These are phyloP conservation scores for Elsinoe ampelina DNA, from an alignment of 2,329 filamentous ascomycete species.

Conservation along the genomic window DNA sequence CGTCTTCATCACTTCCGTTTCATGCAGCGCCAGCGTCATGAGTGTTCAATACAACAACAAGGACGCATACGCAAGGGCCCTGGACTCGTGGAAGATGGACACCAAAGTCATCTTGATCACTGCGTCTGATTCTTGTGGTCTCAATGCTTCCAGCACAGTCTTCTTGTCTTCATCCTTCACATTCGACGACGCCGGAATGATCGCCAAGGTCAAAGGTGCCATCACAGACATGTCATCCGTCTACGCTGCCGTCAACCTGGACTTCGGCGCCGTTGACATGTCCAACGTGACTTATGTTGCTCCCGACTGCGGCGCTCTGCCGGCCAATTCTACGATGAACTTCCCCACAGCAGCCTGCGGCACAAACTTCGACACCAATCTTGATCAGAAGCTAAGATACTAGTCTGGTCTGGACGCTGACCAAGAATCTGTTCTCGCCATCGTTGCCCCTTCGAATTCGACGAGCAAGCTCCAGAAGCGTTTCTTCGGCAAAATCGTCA, in stretches of 20 bases:
- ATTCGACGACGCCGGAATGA: slow-evolving; percentile 12
- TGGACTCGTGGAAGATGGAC: slow-evolving; percentile 8
- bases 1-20: slow-evolving; percentile 14
- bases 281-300: neutral
- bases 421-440: slow-evolving; percentile 5
- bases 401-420: slow-evolving; percentile 7
- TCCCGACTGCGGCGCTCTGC: slow-evolving; percentile 6
- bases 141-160: slow-evolving; percentile 13
- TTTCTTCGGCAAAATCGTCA: neutral
- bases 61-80: slow-evolving; percentile 10
- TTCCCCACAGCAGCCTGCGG: slow-evolving; percentile 16
- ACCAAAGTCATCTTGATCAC: slow-evolving; percentile 14
- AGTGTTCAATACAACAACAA: slow-evolving; percentile 12
- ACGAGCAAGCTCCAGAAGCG: neutral
- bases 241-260: slow-evolving; percentile 6
- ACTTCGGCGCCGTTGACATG: slow-evolving; percentile 13
- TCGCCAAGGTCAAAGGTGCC: slow-evolving; percentile 12
- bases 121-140: slow-evolving; percentile 13
- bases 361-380: slow-evolving; percentile 10
- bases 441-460: slow-evolving; percentile 5
- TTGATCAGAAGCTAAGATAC: slow-evolving; percentile 16
- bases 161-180: slow-evolving; percentile 14
- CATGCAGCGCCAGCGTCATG: slow-evolving; percentile 9
- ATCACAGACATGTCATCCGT: slow-evolving; percentile 9
- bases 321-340: neutral